Evolutionary conservation across 345 rosid genomes (phyloP).

Genomic region (Hibiscus mutabilis): DNA sequence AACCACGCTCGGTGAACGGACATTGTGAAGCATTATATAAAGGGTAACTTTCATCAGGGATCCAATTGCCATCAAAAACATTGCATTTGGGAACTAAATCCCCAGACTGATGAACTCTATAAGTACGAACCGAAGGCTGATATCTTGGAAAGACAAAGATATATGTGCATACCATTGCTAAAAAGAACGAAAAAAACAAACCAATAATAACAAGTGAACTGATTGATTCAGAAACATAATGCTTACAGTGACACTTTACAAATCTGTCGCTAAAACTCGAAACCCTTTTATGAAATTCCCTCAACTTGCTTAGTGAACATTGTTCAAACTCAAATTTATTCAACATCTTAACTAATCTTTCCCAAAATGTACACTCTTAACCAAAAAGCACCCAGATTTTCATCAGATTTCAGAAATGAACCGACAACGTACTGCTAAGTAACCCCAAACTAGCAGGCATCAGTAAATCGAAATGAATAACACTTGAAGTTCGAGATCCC

Average conservation of each 20-base stretch:
- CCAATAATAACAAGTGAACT: constrained; percentile 31
- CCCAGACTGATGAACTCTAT: constrained; percentile 22
- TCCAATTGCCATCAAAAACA: constrained; percentile 53
- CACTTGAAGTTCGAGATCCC: constrained; percentile 1
- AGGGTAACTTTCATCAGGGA: constrained; percentile 52
- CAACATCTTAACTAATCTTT: constrained; percentile 18
- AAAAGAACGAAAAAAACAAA: constrained; percentile 22
- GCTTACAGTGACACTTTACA: constrained; percentile 26
- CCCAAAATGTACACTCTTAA: background rate
- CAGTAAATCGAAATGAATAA: background rate
- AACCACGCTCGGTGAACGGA: constrained; percentile 57
- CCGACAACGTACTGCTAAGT: background rate
- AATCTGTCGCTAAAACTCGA: constrained; percentile 24
- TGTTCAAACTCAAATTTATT: constrained; percentile 7
- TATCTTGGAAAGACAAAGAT: constrained; percentile 33
- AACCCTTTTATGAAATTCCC: constrained; percentile 20
- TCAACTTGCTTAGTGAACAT: constrained; percentile 22
- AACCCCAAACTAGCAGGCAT: background rate
- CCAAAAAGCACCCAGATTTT: background rate
- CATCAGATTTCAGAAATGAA: background rate
- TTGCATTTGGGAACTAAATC: constrained; percentile 30
- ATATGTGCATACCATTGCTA: constrained; percentile 36
- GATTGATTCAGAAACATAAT: constrained; percentile 33
- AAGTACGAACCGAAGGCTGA: constrained; percentile 19
- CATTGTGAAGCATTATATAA: constrained; percentile 58